These are phyloP conservation scores for Digitaria exilis DNA, from an alignment of 202 grass and related monocot species.

Conservation along the genomic window DNA sequence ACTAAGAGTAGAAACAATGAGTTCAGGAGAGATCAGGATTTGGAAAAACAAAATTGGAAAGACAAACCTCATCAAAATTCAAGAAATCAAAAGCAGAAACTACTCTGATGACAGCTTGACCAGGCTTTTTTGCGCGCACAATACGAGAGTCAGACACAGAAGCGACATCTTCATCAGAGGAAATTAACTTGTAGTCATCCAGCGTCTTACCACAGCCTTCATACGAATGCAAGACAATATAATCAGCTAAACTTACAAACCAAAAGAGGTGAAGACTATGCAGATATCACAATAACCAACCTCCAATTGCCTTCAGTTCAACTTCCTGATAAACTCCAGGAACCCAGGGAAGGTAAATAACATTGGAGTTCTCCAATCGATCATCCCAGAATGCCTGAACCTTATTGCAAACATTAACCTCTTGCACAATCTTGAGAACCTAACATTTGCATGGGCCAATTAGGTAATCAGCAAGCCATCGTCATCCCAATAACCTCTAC, in stretches of 20 bases:
- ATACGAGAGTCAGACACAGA: constrained; percentile 68
- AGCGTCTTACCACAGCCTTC: constrained; percentile 76
- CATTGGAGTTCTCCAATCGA: constrained; percentile 51
- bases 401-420: constrained; percentile 92
- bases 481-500: constrained; percentile 17
- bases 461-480: constrained; percentile 42
- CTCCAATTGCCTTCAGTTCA: constrained; percentile 77
- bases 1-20: neutral
- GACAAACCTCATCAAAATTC: constrained; percentile 84
- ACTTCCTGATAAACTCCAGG: constrained; percentile 80
- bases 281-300: constrained; percentile 56
- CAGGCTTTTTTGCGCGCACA: constrained; percentile 67
- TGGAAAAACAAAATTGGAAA: constrained; percentile 34
- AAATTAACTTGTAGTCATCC: constrained; percentile 82
- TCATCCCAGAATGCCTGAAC: constrained; percentile 74
- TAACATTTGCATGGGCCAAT: constrained; percentile 47
- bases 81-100: constrained; percentile 75
- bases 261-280: constrained; percentile 35
- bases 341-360: constrained; percentile 80
- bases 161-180: constrained; percentile 71
- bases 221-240: constrained; percentile 41
- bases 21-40: constrained; percentile 28
- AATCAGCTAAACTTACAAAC: constrained; percentile 40
- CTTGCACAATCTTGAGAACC: constrained; percentile 79
- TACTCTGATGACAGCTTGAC: constrained; percentile 81